Percentiles rank a stretch among this genome's conserved stretches.
These are phyloP conservation scores for Calycina herbarum DNA, from an alignment of 2,329 filamentous ascomycete genomes.

Conservation along the genomic window DNA sequence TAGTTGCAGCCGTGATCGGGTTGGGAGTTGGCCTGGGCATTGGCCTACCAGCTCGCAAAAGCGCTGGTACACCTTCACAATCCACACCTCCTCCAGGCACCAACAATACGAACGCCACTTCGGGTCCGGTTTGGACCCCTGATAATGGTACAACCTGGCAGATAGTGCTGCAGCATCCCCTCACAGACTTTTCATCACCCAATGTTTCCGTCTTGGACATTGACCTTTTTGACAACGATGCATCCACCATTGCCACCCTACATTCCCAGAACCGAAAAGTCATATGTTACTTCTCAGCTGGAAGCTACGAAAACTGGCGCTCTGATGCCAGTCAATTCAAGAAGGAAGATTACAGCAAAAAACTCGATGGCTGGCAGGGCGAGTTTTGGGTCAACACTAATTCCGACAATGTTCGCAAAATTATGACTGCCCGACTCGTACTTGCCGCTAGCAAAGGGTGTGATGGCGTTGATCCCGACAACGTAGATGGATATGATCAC, in stretches of 20 bases:
- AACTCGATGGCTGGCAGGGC: constrained; percentile 61
- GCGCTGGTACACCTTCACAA: not conserved
- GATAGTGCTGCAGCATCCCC: constrained; percentile 10
- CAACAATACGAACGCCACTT: constrained; percentile 9
- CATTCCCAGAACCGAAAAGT: constrained; percentile 56
- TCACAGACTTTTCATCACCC: constrained; percentile 17
- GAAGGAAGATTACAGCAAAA: constrained; percentile 54
- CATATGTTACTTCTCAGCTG: constrained; percentile 74
- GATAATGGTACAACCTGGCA: constrained; percentile 17
- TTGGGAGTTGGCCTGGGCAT: constrained; percentile 10
- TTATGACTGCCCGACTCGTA: constrained; percentile 62
- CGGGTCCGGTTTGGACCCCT: constrained; percentile 14
- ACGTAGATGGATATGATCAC: constrained; percentile 67
- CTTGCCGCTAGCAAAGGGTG: constrained; percentile 63
- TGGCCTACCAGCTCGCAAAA: not conserved
- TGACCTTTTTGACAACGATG: constrained; percentile 46
- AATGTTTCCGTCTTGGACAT: constrained; percentile 40
- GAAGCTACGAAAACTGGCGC: constrained; percentile 64
- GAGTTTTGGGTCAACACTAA: constrained; percentile 66
- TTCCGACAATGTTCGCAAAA: constrained; percentile 55
- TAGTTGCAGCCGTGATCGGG: constrained; percentile 4
- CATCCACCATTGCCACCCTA: constrained; percentile 46
- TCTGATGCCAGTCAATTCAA: constrained; percentile 54
- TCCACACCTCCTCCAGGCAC: not conserved
- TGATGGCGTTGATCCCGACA: constrained; percentile 68